Conservation (phyloP, 306 rosid genomes). For the Comarum palustre region DNA sequence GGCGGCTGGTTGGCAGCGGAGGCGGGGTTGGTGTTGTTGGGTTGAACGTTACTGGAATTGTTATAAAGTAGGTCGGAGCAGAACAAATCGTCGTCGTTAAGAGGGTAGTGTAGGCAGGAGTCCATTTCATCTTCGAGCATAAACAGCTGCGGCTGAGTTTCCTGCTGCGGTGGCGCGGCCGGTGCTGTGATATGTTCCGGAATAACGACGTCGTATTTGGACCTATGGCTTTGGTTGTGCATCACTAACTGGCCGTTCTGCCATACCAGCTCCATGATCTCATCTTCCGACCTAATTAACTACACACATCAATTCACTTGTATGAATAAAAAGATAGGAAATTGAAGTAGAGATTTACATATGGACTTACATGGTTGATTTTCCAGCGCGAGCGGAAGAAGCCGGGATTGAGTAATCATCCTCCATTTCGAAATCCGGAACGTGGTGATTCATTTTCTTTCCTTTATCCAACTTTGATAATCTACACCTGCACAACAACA, state of each 20-base stretch:
- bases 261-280: slow-evolving; percentile 74
- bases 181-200: slow-evolving; percentile 29
- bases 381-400: slow-evolving; percentile 40
- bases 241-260: slow-evolving; percentile 60
- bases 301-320: neutral
- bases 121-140: slow-evolving; percentile 79
- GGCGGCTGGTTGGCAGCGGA: neutral
- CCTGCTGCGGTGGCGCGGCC: slow-evolving; percentile 8
- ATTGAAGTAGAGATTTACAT: neutral
- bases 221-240: slow-evolving; percentile 53
- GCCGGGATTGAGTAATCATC: slow-evolving; percentile 39
- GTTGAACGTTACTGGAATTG: slow-evolving; percentile 8
- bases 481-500: neutral
- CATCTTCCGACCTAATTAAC: slow-evolving; percentile 51
- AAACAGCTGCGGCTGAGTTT: slow-evolving; percentile 33
- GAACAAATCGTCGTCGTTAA: slow-evolving; percentile 63
- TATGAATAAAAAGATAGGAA: too few species aligned
- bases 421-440: slow-evolving; percentile 63
- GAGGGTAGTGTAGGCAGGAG: slow-evolving; percentile 65
- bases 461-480: neutral
- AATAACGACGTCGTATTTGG: slow-evolving; percentile 24
- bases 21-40: neutral
- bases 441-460: slow-evolving; percentile 54
- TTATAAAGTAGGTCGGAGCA: slow-evolving; percentile 44
- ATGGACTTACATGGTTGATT: slow-evolving; percentile 38